A percentile compares a stretch with the other conserved stretches of the same genome.
Evolutionary conservation across 768 basidiomycete species (phyloP).

Genomic region (Lentinula sp.): DNA sequence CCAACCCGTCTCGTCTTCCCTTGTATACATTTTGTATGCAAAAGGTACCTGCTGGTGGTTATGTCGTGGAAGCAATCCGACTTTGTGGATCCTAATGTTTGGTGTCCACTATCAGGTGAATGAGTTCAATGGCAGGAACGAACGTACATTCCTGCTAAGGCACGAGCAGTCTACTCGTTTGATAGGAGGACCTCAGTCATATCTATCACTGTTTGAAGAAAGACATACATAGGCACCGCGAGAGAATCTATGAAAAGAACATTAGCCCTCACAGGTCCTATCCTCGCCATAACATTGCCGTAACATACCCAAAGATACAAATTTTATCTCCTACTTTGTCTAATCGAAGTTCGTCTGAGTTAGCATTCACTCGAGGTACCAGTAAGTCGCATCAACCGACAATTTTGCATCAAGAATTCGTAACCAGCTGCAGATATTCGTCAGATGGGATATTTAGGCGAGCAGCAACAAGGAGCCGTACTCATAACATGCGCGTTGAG

Average conservation of each 20-base stretch:
- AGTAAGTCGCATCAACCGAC: constrained; percentile 20
- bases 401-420: constrained; percentile 59
- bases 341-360: constrained; percentile 10
- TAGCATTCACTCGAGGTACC: neutral
- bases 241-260: constrained; percentile 39
- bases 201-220: constrained; percentile 21
- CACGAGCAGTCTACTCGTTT: constrained; percentile 15
- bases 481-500: constrained; percentile 53
- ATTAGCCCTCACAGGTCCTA: neutral
- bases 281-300: neutral
- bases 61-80: constrained; percentile 24
- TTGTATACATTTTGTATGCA: constrained; percentile 59
- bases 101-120: neutral
- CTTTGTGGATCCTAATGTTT: constrained; percentile 14
- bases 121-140: neutral
- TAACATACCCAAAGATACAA: constrained; percentile 22
- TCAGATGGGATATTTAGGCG: neutral
- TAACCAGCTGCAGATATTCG: constrained; percentile 38
- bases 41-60: constrained; percentile 54
- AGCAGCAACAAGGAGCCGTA: constrained; percentile 14
- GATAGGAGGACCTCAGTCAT: constrained; percentile 43
- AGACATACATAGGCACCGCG: constrained; percentile 53
- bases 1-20: constrained; percentile 42
- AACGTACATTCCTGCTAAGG: constrained; percentile 1
- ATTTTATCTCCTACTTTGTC: constrained; percentile 28